phyloP scores from a whole-genome alignment of 164 flowering plant genomes.

The Vitis rupestris region DNA sequence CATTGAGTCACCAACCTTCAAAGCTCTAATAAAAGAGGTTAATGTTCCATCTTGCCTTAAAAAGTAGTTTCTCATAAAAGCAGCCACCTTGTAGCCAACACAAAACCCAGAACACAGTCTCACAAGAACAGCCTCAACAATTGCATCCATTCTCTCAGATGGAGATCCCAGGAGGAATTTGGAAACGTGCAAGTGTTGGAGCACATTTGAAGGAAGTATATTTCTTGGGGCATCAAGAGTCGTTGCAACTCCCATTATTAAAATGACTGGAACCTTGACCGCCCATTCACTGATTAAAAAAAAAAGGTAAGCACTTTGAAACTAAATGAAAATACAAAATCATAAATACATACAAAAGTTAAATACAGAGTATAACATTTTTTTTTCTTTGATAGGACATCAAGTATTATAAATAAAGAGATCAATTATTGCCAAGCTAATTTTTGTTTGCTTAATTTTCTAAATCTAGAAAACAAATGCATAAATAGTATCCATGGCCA shows the following conservation, averaged over 20 bases:
- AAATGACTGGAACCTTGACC: slow-evolving; percentile 68
- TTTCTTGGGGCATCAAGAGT: slow-evolving; percentile 66
- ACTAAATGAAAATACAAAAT: not conserved
- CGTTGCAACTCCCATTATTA: slow-evolving; percentile 82
- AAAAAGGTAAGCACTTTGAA: not conserved
- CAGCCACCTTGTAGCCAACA: slow-evolving; percentile 66
- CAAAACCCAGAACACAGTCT: slow-evolving; percentile 50
- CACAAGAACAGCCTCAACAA: slow-evolving; percentile 68
- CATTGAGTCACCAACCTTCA: slow-evolving; percentile 51
- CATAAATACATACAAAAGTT: not conserved
- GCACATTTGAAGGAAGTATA: slow-evolving; percentile 53
- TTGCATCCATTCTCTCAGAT: slow-evolving; percentile 75
- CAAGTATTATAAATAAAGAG: not conserved
- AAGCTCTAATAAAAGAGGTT: slow-evolving; percentile 78
- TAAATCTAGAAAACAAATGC: not conserved
- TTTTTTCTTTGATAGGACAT: not conserved
- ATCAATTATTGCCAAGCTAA: not conserved
- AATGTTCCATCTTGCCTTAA: slow-evolving; percentile 81
- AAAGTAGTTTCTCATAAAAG: slow-evolving; percentile 77
- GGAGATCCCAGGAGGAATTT: slow-evolving; percentile 75
- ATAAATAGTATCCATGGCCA: not conserved
- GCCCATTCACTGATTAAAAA: slow-evolving; percentile 68
- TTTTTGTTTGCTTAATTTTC: not conserved
- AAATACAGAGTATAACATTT: not conserved
- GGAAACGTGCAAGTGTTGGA: slow-evolving; percentile 44